A percentile compares a stretch with the other conserved stretches of the same genome.
These are phyloP conservation scores for Lachnellula subtilissima DNA, from an alignment of 2,329 filamentous ascomycete genomes.

Conservation along the genomic window DNA sequence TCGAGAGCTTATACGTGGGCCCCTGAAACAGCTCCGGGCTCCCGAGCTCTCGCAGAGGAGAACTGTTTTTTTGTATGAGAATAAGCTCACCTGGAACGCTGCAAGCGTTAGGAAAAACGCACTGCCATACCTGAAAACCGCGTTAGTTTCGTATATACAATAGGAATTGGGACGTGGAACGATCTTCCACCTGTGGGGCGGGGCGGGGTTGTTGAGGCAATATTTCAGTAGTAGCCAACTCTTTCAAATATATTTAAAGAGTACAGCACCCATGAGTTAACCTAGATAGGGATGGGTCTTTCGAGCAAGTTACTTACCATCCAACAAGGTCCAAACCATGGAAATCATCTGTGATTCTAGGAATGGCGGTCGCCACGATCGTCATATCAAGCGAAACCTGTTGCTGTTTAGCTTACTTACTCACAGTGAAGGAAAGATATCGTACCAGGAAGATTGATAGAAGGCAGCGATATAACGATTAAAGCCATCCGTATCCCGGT, in stretches of 20 bases:
- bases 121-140: conserved; percentile 37
- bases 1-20: too few relatives aligned
- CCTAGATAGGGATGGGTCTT: too few relatives aligned
- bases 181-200: too few relatives aligned
- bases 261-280: too few relatives aligned
- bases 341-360: conserved; percentile 50
- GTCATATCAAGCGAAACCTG: conserved; percentile 39
- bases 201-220: too few relatives aligned
- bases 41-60: too few relatives aligned
- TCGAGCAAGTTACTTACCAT: conserved; percentile 39
- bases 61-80: too few relatives aligned
- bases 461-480: conserved; percentile 43
- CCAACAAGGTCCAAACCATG: conserved; percentile 43
- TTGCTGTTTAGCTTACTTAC: conserved; percentile 1
- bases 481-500: conserved; percentile 29
- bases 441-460: conserved; percentile 43
- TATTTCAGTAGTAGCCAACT: too few relatives aligned
- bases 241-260: too few relatives aligned
- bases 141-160: too few relatives aligned
- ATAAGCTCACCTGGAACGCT: conserved; percentile 13
- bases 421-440: background rate
- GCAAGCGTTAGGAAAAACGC: conserved; percentile 50
- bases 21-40: too few relatives aligned
- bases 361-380: conserved; percentile 54
- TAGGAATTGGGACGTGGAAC: too few relatives aligned